phyloP scores from a whole-genome alignment of 2,329 filamentous ascomycete genomes.

The Ophiobolus disseminans region DNA sequence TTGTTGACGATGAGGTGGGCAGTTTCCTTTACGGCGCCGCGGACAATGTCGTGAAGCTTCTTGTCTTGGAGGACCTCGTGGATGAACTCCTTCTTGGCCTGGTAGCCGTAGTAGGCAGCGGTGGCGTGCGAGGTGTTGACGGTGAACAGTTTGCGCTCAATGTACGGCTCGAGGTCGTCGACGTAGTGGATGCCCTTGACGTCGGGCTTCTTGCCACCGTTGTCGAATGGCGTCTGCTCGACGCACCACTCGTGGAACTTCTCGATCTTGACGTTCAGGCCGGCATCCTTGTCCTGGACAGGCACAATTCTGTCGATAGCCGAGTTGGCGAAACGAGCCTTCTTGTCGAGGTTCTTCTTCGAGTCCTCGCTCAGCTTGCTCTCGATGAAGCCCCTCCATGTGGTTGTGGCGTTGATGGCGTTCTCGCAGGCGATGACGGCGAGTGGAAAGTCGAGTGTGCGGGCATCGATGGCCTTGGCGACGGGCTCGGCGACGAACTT shows the following conservation, averaged over 20 bases:
- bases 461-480: conserved; percentile 87
- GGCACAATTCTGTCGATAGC: conserved; percentile 98
- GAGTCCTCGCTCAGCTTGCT: conserved; percentile 73
- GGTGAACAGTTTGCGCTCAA: conserved; percentile 99
- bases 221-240: conserved; percentile 79
- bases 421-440: conserved; percentile 98
- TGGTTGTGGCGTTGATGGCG: conserved; percentile 91
- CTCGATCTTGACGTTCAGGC: conserved; percentile 92
- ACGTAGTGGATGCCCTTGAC: conserved; percentile 95
- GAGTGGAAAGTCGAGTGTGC: conserved; percentile 71
- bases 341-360: conserved; percentile 71
- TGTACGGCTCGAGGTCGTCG: conserved; percentile 88
- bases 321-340: conserved; percentile 93
- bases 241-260: conserved; percentile 99
- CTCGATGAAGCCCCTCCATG: conserved; percentile 80
- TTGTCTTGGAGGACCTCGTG: conserved; percentile 86
- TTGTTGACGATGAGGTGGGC: conserved; percentile 84
- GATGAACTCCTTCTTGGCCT: conserved; percentile 83
- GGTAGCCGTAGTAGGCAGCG: conserved; percentile 92
- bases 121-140: conserved; percentile 99
- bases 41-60: conserved; percentile 80
- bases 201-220: conserved; percentile 70
- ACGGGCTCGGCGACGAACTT: conserved; percentile 96
- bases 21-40: conserved; percentile 82
- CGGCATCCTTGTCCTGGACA: conserved; percentile 79